Conservation (phyloP, 768 basidiomycete species). For the Leccinellum albellum region DNA sequence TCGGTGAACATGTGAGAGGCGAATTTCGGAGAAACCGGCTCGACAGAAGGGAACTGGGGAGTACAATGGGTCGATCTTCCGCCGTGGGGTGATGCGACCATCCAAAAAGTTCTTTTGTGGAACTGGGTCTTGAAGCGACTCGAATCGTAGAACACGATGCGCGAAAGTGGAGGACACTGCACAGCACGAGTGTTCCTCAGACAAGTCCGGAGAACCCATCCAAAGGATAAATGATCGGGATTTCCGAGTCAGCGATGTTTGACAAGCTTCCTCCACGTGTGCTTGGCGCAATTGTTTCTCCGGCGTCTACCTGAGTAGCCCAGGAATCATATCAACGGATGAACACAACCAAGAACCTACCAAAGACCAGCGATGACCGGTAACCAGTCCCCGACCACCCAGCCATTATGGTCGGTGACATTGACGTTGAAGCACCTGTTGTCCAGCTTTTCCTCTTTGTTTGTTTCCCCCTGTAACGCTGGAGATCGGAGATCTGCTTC, state of each 20-base stretch:
- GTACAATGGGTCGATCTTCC: not conserved
- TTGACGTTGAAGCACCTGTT: not conserved
- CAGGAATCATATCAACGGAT: not conserved
- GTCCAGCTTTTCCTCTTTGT: not conserved
- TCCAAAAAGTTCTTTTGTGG: not conserved
- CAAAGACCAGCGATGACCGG: not conserved
- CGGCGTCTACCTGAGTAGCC: not conserved
- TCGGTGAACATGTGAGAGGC: not conserved
- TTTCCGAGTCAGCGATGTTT: not conserved
- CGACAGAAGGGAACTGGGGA: not conserved
- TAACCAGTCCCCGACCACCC: not conserved
- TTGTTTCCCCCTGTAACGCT: not conserved
- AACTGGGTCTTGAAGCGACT: not conserved
- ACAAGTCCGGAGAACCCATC: not conserved
- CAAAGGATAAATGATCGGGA: not conserved
- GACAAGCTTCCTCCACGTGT: slow-evolving; percentile 1
- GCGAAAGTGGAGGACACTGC: not conserved
- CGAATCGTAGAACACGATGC: not conserved
- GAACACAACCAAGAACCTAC: not conserved
- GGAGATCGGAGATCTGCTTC: not conserved
- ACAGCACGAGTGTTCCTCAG: not conserved
- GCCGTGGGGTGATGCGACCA: not conserved
- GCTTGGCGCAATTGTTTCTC: not conserved
- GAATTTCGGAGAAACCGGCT: not conserved
- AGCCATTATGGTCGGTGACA: not conserved